phyloP scores from a whole-genome alignment of 2,329 filamentous ascomycete species.

The Calonectria pseudoturangicola region DNA sequence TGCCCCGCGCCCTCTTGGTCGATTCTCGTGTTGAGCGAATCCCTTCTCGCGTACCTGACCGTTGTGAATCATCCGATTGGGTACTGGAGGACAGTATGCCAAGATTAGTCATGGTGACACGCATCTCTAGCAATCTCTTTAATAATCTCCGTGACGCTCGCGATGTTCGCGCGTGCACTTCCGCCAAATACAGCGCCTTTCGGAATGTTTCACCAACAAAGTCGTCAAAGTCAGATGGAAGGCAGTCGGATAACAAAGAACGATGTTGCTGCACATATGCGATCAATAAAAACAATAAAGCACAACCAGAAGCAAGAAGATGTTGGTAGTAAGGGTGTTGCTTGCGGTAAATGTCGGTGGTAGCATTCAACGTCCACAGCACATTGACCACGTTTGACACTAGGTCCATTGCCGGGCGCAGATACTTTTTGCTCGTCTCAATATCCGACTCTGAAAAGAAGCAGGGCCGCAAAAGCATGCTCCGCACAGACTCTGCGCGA shows the following conservation, averaged over 20 bases:
- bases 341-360: constrained; percentile 29
- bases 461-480: background rate
- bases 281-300: constrained; percentile 10
- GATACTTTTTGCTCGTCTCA: constrained; percentile 1
- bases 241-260: background rate
- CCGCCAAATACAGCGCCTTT: constrained; percentile 1
- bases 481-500: constrained; percentile 15
- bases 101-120: background rate
- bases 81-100: background rate
- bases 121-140: constrained; percentile 16
- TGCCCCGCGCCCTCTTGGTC: background rate
- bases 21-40: background rate
- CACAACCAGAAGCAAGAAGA: constrained; percentile 9
- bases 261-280: constrained; percentile 20
- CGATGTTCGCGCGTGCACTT: constrained; percentile 4
- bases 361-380: constrained; percentile 15
- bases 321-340: constrained; percentile 34
- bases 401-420: constrained; percentile 9
- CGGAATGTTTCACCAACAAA: constrained; percentile 17
- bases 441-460: constrained; percentile 18
- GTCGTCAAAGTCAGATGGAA: constrained; percentile 15
- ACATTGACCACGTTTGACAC: constrained; percentile 19
- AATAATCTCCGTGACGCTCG: constrained; percentile 12
- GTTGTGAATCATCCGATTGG: background rate
- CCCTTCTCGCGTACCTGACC: background rate